A percentile compares a stretch with the other conserved stretches of the same genome.
Conservation (phyloP, 768 basidiomycete species). For the Suillus occidentalis region DNA sequence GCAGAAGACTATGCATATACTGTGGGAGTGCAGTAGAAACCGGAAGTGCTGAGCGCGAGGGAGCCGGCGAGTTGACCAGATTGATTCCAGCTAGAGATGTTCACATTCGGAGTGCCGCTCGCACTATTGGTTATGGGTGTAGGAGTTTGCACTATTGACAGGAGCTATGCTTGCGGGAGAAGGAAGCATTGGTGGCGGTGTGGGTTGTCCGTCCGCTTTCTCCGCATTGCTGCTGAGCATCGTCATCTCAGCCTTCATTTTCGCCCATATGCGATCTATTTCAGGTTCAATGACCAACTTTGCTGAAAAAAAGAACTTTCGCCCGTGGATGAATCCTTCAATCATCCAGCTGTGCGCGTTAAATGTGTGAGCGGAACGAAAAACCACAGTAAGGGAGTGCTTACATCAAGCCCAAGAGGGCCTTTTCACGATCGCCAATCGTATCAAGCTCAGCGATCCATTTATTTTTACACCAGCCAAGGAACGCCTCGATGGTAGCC, state of each 20-base stretch:
- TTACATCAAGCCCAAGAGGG: constrained; percentile 82
- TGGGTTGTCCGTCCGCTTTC: constrained; percentile 38
- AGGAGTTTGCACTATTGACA: constrained; percentile 72
- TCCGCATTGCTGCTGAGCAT: constrained; percentile 34
- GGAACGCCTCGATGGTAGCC: constrained; percentile 66
- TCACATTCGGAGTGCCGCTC: constrained; percentile 52
- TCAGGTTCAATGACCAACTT: constrained; percentile 34
- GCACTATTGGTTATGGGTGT: constrained; percentile 64
- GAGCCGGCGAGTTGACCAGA: constrained; percentile 19
- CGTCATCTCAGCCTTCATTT: constrained; percentile 35
- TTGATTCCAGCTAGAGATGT: constrained; percentile 25
- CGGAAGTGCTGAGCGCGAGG: constrained; percentile 27
- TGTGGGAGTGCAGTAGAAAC: constrained; percentile 43
- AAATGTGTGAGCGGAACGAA: constrained; percentile 27
- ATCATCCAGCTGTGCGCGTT: constrained; percentile 64
- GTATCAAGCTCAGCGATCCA: constrained; percentile 48
- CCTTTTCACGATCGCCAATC: constrained; percentile 48
- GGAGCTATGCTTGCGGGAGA: constrained; percentile 72
- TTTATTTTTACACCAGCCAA: constrained; percentile 72
- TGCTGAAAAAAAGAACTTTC: constrained; percentile 45
- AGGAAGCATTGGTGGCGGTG: constrained; percentile 71
- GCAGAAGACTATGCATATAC: constrained; percentile 30
- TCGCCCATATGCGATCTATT: constrained; percentile 33
- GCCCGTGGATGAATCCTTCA: constrained; percentile 68
- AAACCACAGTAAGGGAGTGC: constrained; percentile 30